Base-by-base conservation (phyloP, 202 grass and related monocot species). In the Schoenoplectus triqueter region DNA sequence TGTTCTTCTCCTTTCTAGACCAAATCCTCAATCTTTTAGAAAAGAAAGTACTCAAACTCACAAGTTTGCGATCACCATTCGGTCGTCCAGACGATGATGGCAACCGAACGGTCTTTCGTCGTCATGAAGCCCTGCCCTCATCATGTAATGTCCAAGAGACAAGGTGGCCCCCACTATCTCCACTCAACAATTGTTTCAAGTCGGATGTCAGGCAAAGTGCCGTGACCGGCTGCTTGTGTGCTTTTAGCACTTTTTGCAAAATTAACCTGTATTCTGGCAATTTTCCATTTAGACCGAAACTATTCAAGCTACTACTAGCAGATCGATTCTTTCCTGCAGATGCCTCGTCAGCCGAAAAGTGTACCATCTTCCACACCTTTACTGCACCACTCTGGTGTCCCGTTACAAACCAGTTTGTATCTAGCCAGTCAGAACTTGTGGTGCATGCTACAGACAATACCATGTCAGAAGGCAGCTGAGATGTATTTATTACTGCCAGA, bases 281-380 rank as follows among this genome's bases (percentile, higher is more conserved):
- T 73, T 89, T 92, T 17, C 90, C 87, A 51, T 89, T 87, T 65
- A 94, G 54, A 70, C 66, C 81, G 56, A 92, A 86, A 67, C 91
- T 90, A 63, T 84, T 93, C 70, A 80, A 80, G 75, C 84, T 87
- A 81, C 68, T 79, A 7, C 78, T 57, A 6, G 91, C 86, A 1
- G 87, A 91, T 68, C 88, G 92, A 72, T 69, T 86, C 78, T 90
- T 92, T 57, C n/a, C 90, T 78, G 80, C 88, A 50, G 51, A 72
- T 17, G 68, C 88, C 65, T 99, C 93, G 51, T 94, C 90, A 66
- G 91, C 86, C 5, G 87, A 94, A 91, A 64, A 90, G 87, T 99
- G 93, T 60, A 99, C 92, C 97, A 99, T 99, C 75, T 96, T 96
- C 97, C 97, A 99, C 49, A 99, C 90, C 89, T 99, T 99, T 49